Base-by-base conservation (phyloP, 208 protist species). In the Novymonas esmeraldas region DNA sequence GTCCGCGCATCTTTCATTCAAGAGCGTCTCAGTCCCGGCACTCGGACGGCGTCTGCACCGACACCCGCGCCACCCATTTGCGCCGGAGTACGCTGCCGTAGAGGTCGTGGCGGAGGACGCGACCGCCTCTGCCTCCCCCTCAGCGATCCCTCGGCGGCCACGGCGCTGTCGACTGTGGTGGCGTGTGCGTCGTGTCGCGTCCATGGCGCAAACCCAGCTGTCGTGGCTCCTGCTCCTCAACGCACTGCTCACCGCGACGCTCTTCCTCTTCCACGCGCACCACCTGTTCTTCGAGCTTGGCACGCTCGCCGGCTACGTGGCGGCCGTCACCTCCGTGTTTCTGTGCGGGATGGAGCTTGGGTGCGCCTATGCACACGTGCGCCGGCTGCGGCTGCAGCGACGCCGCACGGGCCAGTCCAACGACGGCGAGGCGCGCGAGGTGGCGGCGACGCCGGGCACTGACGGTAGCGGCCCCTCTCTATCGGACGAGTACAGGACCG, bases 271-370 rank as follows among this genome's bases (percentile, higher is more conserved):
- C n/a, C 58, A 73, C 44, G 2, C 44, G 20, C 46, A 81, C n/a
- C 64, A 83, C 54, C 54, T 79, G 11, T 71, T 80, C 49, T 82
- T 81, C 29, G 7, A 22, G 1, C 24, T 75, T 13, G 76, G 73
- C 14, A 55, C 73, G 1, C 36, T 73, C n/a, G 49, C 56, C 20
- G 81, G 76, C 50, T 80, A 80, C 46, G n/a, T 70, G 24, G 41
- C 70, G 4, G 76, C 73, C 0, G 54, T 71, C 29, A 64, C 62
- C 42, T 64, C 65, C 31, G 65, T 76, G n/a, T 64, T 81, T 28
- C 65, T 74, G 36, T 50, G 78, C 60, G 63, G 58, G 14, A 69
- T 73, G 73, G 65, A 71, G 65, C 16, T 38, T 6, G 60, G 51
- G 31, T 71, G 60, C 73, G 44, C 67, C 44, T 7, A 39, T 4